Percentiles rank a stretch among this genome's conserved stretches.
Conservation (phyloP, 2,329 filamentous ascomycete species). For the Neonectria hederae region DNA sequence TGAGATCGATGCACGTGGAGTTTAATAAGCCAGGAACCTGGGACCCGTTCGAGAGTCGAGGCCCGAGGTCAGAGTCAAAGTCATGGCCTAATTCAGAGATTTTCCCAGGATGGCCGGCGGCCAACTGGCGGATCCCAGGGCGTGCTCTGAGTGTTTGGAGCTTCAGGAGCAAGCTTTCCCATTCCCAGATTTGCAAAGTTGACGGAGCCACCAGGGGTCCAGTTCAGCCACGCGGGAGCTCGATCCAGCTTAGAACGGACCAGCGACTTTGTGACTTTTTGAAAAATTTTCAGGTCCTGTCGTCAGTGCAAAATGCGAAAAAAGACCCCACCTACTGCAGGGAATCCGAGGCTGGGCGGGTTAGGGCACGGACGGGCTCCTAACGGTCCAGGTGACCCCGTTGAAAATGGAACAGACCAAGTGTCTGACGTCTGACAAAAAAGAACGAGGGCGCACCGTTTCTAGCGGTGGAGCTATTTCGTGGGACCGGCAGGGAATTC, state of each 20-base stretch:
- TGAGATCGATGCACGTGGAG: constrained; percentile 17
- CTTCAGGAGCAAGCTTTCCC: constrained; percentile 5
- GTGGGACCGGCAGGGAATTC: constrained; percentile 22
- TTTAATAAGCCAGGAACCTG: constrained; percentile 1
- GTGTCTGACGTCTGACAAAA: neutral
- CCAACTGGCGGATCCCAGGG: constrained; percentile 2
- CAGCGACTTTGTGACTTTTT: neutral
- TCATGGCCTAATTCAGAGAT: constrained; percentile 10
- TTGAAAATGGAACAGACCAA: neutral
- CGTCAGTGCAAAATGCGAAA: constrained; percentile 3
- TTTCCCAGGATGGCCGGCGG: constrained; percentile 23
- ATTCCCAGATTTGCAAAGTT: constrained; percentile 3
- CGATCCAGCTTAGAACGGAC: constrained; percentile 9
- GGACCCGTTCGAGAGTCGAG: neutral
- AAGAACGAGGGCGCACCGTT: constrained; percentile 17
- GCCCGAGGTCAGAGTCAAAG: neutral
- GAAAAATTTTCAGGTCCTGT: constrained; percentile 26
- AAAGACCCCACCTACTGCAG: neutral
- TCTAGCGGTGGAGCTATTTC: constrained; percentile 12
- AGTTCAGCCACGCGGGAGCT: constrained; percentile 1
- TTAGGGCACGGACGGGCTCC: neutral
- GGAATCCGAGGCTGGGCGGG: neutral
- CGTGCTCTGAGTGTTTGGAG: neutral
- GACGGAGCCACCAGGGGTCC: constrained; percentile 4
- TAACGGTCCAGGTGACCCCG: constrained; percentile 12